A percentile compares a stretch with the other conserved stretches of the same genome.
Conservation (phyloP, 129 eudicot genomes). For the Daucus carota region DH1_v3.0 NC_030383.2:49358001-49358500, state of each 20-base stretch:
- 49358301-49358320: not conserved
- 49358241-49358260: too few species aligned
- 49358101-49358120: slow-evolving; percentile 37
- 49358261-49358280: not conserved
- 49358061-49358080: slow-evolving; percentile 97
- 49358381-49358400: not conserved
- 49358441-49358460: not conserved
- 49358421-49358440: not conserved
- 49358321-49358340: not conserved
- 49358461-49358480: not conserved
- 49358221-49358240: not conserved
- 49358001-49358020: slow-evolving; percentile 23
- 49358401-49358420: not conserved
- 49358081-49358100: slow-evolving; percentile 84
- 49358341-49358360: not conserved
- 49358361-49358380: not conserved
- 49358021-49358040: slow-evolving; percentile 95
- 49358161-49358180: not conserved
- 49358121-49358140: not conserved
- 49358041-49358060: slow-evolving; percentile 87
- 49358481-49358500: not conserved
- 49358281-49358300: not conserved
- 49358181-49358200: too few species aligned
- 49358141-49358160: not conserved
- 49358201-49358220: too few species aligned